Percentiles rank a stretch among this genome's conserved stretches.
These are phyloP conservation scores for Dryas alaskensis DNA, from an alignment of 306 rosid species.

Conservation along the genomic window DNA sequence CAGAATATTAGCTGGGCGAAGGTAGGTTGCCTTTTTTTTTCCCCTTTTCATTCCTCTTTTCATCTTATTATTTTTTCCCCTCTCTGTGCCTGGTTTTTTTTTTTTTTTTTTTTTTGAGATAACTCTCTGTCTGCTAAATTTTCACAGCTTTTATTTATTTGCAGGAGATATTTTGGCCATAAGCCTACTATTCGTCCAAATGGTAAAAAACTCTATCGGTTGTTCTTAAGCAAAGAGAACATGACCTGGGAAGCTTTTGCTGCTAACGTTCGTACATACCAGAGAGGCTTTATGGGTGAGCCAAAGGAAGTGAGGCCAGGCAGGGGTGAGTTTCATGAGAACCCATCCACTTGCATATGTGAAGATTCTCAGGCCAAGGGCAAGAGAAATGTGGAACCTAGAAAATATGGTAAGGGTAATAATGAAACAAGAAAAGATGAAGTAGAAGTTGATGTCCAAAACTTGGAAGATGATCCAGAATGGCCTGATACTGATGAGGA, in stretches of 20 bases:
- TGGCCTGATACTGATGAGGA: constrained; percentile 67
- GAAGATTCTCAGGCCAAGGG: constrained; percentile 61
- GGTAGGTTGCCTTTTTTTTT: constrained; percentile 43
- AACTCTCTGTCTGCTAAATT: constrained; percentile 13
- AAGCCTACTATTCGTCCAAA: constrained; percentile 99
- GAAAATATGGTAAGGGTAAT: constrained; percentile 56
- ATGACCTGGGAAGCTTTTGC: constrained; percentile 91
- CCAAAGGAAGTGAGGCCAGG: constrained; percentile 93
- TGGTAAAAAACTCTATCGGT: constrained; percentile 78
- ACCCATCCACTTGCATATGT: constrained; percentile 88
- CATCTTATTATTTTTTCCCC: constrained; percentile 11
- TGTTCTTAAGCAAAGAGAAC: constrained; percentile 66
- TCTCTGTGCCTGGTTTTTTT: background rate
- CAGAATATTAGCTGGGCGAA: constrained; percentile 89
- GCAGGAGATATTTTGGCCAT: constrained; percentile 95
- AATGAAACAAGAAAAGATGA: constrained; percentile 37
- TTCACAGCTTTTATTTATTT: constrained; percentile 28
- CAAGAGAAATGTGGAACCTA: constrained; percentile 36
- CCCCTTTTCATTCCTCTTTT: background rate
- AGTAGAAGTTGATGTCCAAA: constrained; percentile 33
- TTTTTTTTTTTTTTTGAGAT: too few species aligned
- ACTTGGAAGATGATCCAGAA: constrained; percentile 59
- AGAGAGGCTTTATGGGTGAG: constrained; percentile 94
- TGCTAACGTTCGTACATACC: constrained; percentile 64
- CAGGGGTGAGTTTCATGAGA: constrained; percentile 96